These are phyloP conservation scores for Agrocybe pediades DNA, from an alignment of 768 basidiomycete species.

Conservation along the genomic window DNA sequence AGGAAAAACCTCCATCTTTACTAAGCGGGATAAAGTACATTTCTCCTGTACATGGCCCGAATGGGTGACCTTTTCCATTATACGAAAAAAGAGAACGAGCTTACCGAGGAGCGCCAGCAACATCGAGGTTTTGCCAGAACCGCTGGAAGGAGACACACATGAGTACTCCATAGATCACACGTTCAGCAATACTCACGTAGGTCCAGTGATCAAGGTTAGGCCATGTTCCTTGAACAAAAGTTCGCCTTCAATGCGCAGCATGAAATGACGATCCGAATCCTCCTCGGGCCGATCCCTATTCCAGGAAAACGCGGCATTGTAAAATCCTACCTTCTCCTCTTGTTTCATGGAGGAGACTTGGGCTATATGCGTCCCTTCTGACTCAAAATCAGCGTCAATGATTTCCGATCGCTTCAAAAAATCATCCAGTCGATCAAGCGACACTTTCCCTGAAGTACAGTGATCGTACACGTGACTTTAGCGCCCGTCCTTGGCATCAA, in stretches of 20 bases:
- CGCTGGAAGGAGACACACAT: constrained; percentile 16
- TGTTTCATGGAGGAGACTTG: too few relatives aligned
- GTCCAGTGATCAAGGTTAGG: constrained; percentile 59
- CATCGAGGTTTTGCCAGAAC: constrained; percentile 61
- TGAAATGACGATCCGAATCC: too few relatives aligned
- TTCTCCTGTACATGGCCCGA: constrained; percentile 40
- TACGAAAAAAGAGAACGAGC: neutral
- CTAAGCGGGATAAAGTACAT: constrained; percentile 58
- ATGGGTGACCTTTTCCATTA: neutral
- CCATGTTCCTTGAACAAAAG: constrained; percentile 51
- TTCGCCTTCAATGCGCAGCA: constrained; percentile 54
- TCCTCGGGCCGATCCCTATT: too few relatives aligned
- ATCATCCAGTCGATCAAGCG: constrained; percentile 2
- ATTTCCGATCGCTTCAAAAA: constrained; percentile 42
- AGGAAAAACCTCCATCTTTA: constrained; percentile 59
- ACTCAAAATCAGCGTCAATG: constrained; percentile 37
- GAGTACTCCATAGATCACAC: neutral
- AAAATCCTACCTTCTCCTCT: too few relatives aligned
- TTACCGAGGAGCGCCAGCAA: constrained; percentile 59
- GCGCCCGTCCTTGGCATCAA: too few relatives aligned
- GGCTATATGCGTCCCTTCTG: too few relatives aligned
- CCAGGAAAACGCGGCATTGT: too few relatives aligned
- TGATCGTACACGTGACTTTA: constrained; percentile 8
- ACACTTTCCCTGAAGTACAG: constrained; percentile 48
- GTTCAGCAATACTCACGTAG: constrained; percentile 34